These are phyloP conservation scores for Aspergillus sp. DNA, from an alignment of 2,329 filamentous ascomycete genomes.

Conservation along the genomic window DNA sequence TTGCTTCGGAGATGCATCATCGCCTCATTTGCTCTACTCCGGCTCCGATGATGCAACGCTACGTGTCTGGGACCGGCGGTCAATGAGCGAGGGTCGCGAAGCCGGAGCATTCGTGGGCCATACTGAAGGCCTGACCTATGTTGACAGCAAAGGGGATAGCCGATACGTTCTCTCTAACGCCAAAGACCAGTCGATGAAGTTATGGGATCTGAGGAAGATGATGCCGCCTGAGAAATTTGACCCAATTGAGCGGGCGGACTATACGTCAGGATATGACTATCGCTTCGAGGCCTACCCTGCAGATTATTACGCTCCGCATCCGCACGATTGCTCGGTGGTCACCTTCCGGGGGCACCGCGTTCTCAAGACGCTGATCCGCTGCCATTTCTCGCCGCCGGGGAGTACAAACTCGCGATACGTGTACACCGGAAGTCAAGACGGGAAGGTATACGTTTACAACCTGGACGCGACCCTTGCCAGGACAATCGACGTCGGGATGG, in stretches of 20 bases:
- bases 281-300: constrained; percentile 48
- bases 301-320: constrained; percentile 54
- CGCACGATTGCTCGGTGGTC: constrained; percentile 80
- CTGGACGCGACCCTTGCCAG: constrained; percentile 76
- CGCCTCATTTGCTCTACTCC: constrained; percentile 89
- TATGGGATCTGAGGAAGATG: constrained; percentile 91
- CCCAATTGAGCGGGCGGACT: constrained; percentile 42
- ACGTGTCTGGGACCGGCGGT: constrained; percentile 89
- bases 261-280: constrained; percentile 55
- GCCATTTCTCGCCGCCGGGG: constrained; percentile 82
- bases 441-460: constrained; percentile 86
- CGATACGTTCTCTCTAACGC: constrained; percentile 88
- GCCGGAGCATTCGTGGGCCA: constrained; percentile 58
- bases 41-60: constrained; percentile 90
- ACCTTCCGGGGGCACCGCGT: constrained; percentile 89
- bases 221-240: constrained; percentile 58
- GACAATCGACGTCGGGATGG: constrained; percentile 65
- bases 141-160: constrained; percentile 74
- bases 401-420: constrained; percentile 88
- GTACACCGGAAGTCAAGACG: constrained; percentile 83
- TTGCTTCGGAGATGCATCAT: constrained; percentile 80
- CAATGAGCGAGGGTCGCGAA: constrained; percentile 52
- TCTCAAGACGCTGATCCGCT: constrained; percentile 80
- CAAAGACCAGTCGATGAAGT: constrained; percentile 94
- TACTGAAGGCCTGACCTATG: constrained; percentile 56